Evolutionary conservation across 2,329 filamentous ascomycete genomes (phyloP), one percentile per base, ranked within the genome.

Genomic region (Chlorencoelia australis): DNA sequence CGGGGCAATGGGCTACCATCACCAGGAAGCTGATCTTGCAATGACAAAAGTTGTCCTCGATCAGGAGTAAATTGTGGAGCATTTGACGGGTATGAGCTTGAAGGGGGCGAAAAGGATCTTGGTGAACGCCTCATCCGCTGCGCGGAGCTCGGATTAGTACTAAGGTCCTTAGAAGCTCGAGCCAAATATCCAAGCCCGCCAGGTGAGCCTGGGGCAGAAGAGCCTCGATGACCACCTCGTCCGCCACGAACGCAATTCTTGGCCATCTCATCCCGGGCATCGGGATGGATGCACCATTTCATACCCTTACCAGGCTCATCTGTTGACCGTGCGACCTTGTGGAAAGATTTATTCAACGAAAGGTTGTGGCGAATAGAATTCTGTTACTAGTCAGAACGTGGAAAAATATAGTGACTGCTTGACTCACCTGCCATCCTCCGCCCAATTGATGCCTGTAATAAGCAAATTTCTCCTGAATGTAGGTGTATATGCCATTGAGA

Each of bases 221-320:
- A 82, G 40, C 77, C 77, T 42, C 76, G 67, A 47, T 79, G 75
- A 4, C 75, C 75, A 33, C 76, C 74, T 30, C 73, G 67, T 13
- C 75, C 75, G 13, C 74, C 69, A 37, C 71, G 69, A 49, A 66
- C 73, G 28, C 44, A 44, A 26, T 41, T 43, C 32, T 43, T 82
- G 41, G 86, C 72, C 67, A 95, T 94, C 35, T 94, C 89, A 13
- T 95, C 85, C 32, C 82, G 78, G 46, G 80, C 73, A 45, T 93
- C 84, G 1, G 83, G 72, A 4, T 85, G 78, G 53, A 98, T 88
- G 60, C 89, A 85, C 91, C 91, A 98, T 58, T 96, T 96, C 87
- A 95, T 96, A 18, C 91, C 91, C 59, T 98, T 98, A 9, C 91
- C 91, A 15, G 91, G 91, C 57, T 98, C 91, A 50, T 96, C 86